Evolutionary conservation across 1,284 basidiomycete species (phyloP).

Genomic region (Rhodotorula sp.): DNA sequence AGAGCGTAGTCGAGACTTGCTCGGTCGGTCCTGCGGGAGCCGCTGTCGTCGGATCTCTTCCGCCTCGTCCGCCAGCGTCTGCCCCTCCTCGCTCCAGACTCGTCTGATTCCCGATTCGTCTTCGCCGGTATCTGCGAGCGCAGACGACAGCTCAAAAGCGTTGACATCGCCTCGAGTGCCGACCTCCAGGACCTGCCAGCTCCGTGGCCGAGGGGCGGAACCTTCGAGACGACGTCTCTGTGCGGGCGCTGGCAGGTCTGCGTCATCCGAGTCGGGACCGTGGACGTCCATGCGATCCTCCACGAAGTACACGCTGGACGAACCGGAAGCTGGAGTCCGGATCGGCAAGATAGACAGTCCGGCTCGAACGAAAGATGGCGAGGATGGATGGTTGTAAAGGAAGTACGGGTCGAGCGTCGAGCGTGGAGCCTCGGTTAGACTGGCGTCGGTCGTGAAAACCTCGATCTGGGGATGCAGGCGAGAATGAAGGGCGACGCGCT

Average conservation of each 20-base stretch:
- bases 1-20: too few species aligned
- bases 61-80: background rate
- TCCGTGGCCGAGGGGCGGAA: background rate
- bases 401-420: constrained; percentile 22
- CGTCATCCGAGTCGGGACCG: background rate
- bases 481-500: constrained; percentile 21
- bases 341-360: background rate
- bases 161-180: constrained; percentile 5
- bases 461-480: constrained; percentile 5
- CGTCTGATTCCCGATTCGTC: background rate
- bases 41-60: background rate
- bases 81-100: background rate
- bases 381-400: background rate
- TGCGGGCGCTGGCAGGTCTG: background rate
- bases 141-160: background rate
- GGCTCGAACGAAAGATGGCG: constrained; percentile 2
- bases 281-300: background rate
- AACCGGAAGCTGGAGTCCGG: background rate
- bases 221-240: background rate
- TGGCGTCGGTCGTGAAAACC: constrained; percentile 8
- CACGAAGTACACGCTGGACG: background rate
- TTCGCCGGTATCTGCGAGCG: background rate
- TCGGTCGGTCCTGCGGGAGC: background rate
- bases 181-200: constrained; percentile 5
- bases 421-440: background rate